Base-by-base conservation (phyloP, 2,329 filamentous ascomycete genomes). In the Fusarium penzigii region DNA sequence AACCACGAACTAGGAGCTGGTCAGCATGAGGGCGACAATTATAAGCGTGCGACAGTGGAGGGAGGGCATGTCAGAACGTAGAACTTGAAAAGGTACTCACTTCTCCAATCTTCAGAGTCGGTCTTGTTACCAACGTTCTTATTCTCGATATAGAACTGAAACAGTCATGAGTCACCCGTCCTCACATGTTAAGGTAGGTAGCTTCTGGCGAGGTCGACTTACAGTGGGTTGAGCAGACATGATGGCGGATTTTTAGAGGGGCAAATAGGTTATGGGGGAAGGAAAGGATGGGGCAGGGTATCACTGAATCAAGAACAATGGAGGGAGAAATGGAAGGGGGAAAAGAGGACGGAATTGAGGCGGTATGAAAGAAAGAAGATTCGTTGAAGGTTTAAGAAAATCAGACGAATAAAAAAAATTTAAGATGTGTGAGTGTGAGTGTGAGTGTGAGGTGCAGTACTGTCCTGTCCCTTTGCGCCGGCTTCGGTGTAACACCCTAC, bases 41-140 rank as follows among this genome's bases (percentile, higher is more conserved):
- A 20, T 25, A 39, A 29, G 25, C 47, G 32, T 14, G 14, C 17
- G 42, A 46, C n/a, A 10, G 11, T 36, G 36, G 29, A 42, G 48
- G 36, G 29, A 42, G 48, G 39, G 38, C 39, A 43, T 47, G 17
- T 39, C 29, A 16, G 38, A 39, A 45, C 39, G 51, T 42, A 53
- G 51, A 59, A 52, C n/a, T 25, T 71, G 16, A 10, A 29, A 14
- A 45, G 43, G 6, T 46, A 17, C 84, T 61, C 80, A 93, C 89
- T 89, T 78, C 90, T 83, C 84, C 89, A 92, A 70, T 94, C 89
- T 73, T 94, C 90, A 52, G 88, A 84, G 58, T 84, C 80, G 47
- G 78, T 77, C 72, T 84, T 85, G 73, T 92, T 88, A 64, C 90
- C 90, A 62, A 92, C 85, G 72, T 88, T 84, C 64, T 87, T 85